Evolutionary conservation across 352 stramenopile genomes (phyloP).

Genomic region (Globisporangium echinulatum): DNA sequence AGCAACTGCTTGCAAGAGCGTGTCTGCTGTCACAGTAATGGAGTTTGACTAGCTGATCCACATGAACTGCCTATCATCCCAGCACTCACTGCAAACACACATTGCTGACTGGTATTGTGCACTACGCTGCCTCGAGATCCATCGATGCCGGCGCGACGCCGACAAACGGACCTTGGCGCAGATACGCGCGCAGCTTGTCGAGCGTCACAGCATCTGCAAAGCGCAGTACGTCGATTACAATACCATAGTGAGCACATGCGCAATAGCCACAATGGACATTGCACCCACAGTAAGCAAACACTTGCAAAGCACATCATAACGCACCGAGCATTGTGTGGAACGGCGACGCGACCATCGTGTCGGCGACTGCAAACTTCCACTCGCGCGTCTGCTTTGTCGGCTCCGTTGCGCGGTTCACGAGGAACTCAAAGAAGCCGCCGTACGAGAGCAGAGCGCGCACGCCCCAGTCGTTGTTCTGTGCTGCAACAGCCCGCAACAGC

Average conservation of each 20-base stretch:
- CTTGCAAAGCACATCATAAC: conserved; percentile 5
- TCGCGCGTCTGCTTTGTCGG: conserved; percentile 79
- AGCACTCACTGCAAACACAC: too few relatives aligned
- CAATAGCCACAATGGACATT: neutral
- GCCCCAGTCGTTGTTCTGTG: conserved; percentile 77
- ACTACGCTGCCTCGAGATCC: conserved; percentile 58
- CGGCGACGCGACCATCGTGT: conserved; percentile 62
- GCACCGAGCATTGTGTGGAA: conserved; percentile 54
- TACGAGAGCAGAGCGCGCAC: conserved; percentile 59
- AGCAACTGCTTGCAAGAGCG: too few relatives aligned
- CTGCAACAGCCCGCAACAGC: conserved; percentile 69
- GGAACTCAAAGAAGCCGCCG: conserved; percentile 81
- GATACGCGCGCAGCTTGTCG: conserved; percentile 46
- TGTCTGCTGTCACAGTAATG: too few relatives aligned
- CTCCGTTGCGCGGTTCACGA: conserved; percentile 75
- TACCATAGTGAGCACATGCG: neutral
- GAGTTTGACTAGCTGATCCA: too few relatives aligned
- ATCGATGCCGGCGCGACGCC: conserved; percentile 37
- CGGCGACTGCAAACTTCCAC: conserved; percentile 87
- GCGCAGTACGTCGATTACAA: neutral
- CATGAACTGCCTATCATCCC: too few relatives aligned
- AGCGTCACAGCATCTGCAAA: conserved; percentile 37
- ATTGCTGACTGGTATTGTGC: neutral
- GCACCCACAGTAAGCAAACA: too few relatives aligned
- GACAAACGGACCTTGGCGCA: conserved; percentile 61